Evolutionary conservation across 208 protist species (phyloP).

Genomic region (Blastocrithidia nonstop): DNA sequence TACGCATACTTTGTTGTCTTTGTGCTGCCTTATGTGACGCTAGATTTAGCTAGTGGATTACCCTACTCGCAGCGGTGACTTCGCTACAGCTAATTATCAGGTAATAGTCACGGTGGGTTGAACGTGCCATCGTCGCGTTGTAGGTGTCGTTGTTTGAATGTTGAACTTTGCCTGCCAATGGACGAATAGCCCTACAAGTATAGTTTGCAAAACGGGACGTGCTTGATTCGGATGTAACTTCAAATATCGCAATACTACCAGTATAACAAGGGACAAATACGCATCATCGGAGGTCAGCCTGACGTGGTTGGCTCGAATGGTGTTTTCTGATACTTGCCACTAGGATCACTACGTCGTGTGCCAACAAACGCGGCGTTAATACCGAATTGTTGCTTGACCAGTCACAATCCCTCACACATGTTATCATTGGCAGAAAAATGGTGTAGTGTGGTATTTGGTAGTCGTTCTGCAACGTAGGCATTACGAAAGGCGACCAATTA

Average conservation of each 20-base stretch:
- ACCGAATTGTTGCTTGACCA: constrained; percentile 15
- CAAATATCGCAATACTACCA: constrained; percentile 75
- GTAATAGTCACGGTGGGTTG: constrained; percentile 58
- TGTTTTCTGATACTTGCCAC: constrained; percentile 29
- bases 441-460: constrained; percentile 15
- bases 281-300: constrained; percentile 80
- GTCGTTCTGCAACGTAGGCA: constrained; percentile 15
- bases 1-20: too few species aligned
- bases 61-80: too few species aligned
- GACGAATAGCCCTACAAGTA: constrained; percentile 83
- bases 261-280: constrained; percentile 68
- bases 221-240: constrained; percentile 33
- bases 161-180: constrained; percentile 30
- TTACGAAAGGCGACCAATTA: constrained; percentile 58
- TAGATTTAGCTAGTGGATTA: too few species aligned
- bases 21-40: too few species aligned
- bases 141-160: constrained; percentile 38
- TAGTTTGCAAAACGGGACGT: constrained; percentile 75
- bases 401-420: constrained; percentile 40
- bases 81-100: too few species aligned
- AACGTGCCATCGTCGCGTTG: constrained; percentile 39
- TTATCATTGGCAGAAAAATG: constrained; percentile 10
- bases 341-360: constrained; percentile 64
- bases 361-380: constrained; percentile 77
- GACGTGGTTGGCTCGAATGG: constrained; percentile 40